These are phyloP conservation scores for Hysterium pulicare DNA, from an alignment of 2,329 filamentous ascomycete genomes.

Conservation along the genomic window DNA sequence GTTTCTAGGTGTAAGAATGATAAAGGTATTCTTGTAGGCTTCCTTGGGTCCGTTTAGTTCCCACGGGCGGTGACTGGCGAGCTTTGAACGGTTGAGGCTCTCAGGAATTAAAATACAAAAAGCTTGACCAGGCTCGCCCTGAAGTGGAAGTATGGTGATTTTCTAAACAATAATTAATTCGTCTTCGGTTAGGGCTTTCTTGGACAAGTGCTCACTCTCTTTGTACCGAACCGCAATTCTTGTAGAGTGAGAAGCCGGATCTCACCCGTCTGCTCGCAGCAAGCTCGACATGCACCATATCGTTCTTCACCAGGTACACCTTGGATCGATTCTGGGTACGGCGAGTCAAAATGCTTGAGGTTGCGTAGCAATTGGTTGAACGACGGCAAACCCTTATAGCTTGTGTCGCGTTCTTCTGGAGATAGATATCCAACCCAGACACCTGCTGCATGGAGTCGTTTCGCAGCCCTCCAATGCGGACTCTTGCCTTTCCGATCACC, in stretches of 20 bases:
- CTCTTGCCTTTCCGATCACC: neutral
- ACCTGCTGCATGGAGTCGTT: slow-evolving; percentile 11
- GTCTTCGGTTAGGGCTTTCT: too few species aligned
- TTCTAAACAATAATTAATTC: too few species aligned
- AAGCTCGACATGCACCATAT: slow-evolving; percentile 19
- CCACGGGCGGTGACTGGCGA: too few species aligned
- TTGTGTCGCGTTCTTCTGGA: slow-evolving; percentile 10
- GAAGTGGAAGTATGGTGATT: neutral
- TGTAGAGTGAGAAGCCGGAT: slow-evolving; percentile 14
- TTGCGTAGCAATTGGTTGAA: slow-evolving; percentile 13
- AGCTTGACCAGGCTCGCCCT: neutral
- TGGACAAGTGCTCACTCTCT: slow-evolving; percentile 8
- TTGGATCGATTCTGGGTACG: slow-evolving; percentile 8
- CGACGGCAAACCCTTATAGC: slow-evolving; percentile 13
- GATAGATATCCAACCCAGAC: slow-evolving; percentile 25
- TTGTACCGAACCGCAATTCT: slow-evolving; percentile 12
- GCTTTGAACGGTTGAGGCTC: too few species aligned
- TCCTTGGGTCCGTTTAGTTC: too few species aligned
- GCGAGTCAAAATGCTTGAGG: slow-evolving; percentile 5
- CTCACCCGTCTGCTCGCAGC: slow-evolving; percentile 5
- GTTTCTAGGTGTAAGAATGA: slow-evolving; percentile 14
- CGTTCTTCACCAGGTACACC: slow-evolving; percentile 7
- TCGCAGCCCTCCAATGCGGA: neutral
- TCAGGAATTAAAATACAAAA: neutral
- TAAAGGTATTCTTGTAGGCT: slow-evolving; percentile 14